A percentile compares a stretch with the other conserved stretches of the same genome.
phyloP scores from a whole-genome alignment of 129 eudicot genomes.

The Silybum marianum region DNA sequence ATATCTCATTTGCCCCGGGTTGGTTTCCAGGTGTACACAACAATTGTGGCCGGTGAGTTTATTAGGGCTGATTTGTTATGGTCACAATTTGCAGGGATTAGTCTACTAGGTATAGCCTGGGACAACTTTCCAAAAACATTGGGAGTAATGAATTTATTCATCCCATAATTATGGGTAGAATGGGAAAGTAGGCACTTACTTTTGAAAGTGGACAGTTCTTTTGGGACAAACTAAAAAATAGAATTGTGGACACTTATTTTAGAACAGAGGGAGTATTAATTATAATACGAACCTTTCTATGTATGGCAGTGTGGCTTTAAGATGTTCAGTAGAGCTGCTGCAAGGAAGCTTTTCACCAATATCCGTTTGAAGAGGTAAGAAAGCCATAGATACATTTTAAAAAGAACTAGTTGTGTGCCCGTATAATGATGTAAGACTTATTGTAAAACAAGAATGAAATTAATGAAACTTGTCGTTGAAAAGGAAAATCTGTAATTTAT shows the following conservation, averaged over 20 bases:
- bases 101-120: too few species aligned
- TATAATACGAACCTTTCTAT: background rate
- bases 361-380: conserved; percentile 76
- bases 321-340: conserved; percentile 94
- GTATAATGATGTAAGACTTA: background rate
- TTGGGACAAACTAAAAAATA: background rate
- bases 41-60: too few species aligned
- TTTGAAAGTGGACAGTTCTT: background rate
- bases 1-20: too few species aligned
- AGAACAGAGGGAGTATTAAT: background rate
- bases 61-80: too few species aligned
- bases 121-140: background rate
- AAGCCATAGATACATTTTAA: background rate
- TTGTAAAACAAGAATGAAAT: background rate
- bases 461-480: too few species aligned
- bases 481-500: background rate
- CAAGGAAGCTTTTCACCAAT: conserved; percentile 79
- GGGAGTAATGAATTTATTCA: background rate
- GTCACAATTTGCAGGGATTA: too few species aligned
- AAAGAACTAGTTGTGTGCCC: background rate
- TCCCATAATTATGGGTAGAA: background rate
- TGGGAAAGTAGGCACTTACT: background rate
- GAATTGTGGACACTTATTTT: background rate
- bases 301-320: conserved; percentile 84
- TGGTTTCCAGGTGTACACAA: too few species aligned